Conservation (phyloP, 176 grass and related monocot genomes). For the Metroxylon sagu region DNA sequence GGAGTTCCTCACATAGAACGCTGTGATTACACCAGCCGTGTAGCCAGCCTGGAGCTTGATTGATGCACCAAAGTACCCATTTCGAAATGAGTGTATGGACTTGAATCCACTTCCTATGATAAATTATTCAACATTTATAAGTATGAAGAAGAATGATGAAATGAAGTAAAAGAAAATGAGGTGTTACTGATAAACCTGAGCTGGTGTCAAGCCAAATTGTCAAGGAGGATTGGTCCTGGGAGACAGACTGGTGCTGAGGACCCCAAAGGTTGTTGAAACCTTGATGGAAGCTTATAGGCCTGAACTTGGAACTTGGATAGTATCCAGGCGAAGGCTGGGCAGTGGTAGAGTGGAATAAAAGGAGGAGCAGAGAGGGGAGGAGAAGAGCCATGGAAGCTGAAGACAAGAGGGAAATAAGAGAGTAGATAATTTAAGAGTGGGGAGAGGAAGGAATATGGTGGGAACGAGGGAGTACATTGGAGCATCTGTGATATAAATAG, state of each 20-base stretch:
- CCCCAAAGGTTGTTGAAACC: constrained; percentile 7
- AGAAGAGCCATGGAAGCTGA: constrained; percentile 9
- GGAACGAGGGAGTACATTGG: neutral
- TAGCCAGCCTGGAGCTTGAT: constrained; percentile 15
- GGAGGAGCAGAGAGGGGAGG: neutral
- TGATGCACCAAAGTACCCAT: constrained; percentile 13
- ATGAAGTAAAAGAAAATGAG: too few relatives aligned
- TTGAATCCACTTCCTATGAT: constrained; percentile 16
- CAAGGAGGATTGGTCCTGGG: constrained; percentile 4
- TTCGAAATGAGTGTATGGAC: neutral
- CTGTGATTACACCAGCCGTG: constrained; percentile 18
- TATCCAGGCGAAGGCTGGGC: constrained; percentile 5
- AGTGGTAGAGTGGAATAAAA: neutral
- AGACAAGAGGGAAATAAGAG: too few relatives aligned
- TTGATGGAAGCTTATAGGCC: neutral
- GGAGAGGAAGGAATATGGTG: neutral
- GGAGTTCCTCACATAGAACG: constrained; percentile 7
- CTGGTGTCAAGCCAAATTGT: constrained; percentile 11
- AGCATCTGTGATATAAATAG: neutral
- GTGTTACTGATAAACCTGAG: neutral
- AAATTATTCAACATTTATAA: neutral
- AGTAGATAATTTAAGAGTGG: neutral
- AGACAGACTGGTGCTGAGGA: constrained; percentile 11
- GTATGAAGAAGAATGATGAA: too few relatives aligned
- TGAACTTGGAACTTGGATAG: neutral